Percentiles rank a stretch among this genome's conserved stretches.
Conservation (phyloP, 2,329 filamentous ascomycete genomes). For the Nemania abortiva region DNA sequence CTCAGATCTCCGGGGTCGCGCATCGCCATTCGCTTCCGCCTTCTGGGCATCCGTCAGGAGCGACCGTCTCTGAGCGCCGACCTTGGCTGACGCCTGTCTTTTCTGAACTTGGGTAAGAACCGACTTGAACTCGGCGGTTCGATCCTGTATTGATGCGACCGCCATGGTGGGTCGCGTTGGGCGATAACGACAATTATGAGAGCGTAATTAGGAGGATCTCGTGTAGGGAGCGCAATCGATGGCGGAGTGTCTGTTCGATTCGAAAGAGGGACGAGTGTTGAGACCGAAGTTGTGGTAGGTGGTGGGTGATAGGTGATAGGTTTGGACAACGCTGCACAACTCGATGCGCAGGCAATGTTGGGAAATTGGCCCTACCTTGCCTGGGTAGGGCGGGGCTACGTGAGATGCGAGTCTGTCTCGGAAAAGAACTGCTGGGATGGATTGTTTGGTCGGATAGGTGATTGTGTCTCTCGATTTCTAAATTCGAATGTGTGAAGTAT, state of each 20-base stretch:
- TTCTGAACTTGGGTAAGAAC: slow-evolving; percentile 89
- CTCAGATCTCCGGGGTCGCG: slow-evolving; percentile 78
- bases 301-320: background rate
- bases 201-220: background rate
- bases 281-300: no score
- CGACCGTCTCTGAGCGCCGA: slow-evolving; percentile 82
- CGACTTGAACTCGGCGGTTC: slow-evolving; percentile 93
- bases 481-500: background rate
- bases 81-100: slow-evolving; percentile 80
- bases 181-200: background rate
- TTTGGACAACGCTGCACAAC: slow-evolving; percentile 7
- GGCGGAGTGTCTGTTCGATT: background rate
- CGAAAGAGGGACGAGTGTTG: background rate
- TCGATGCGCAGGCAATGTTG: slow-evolving; percentile 25
- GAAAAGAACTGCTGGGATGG: background rate
- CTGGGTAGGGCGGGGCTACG: slow-evolving; percentile 4
- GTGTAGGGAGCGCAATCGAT: background rate
- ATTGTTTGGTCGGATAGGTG: background rate
- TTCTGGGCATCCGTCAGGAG: slow-evolving; percentile 82
- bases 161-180: slow-evolving; percentile 62
- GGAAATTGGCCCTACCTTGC: slow-evolving; percentile 20
- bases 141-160: slow-evolving; percentile 89
- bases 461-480: background rate
- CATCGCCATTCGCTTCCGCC: slow-evolving; percentile 67
- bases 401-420: background rate